Base-by-base conservation (phyloP, 805 yeast species). In the Metschnikowia gruessii region DNA sequence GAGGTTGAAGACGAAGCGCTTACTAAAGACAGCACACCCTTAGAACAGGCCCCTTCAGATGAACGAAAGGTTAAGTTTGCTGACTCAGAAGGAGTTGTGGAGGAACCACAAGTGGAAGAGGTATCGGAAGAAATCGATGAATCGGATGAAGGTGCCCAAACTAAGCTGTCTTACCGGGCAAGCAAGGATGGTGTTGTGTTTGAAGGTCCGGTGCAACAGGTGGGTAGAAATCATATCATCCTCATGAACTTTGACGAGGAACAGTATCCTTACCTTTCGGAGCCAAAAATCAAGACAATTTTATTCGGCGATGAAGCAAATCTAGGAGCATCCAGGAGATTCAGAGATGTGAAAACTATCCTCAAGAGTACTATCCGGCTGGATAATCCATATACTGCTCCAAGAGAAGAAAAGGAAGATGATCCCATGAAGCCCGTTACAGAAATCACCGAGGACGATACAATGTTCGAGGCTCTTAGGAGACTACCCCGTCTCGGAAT, bases 201-300 rank as follows among this genome's bases (percentile, higher is more conserved):
- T 55, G 83, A 82, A 61, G 95, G 95, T 0, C 95, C 95, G 1
- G 63, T 70, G 2, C 89, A 82, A 57, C 72, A 72, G 43, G 81
- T 84, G 2, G 72, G 81, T 1, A 71, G 78, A 30, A 81, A 83
- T 54, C 69, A 69, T 34, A 62, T 88, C 0, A 71, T 79, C 1
- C 67, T 86, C 37, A 72, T 81, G 49, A 77, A 77, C 31, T 79
- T 80, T 52, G 64, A 65, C 17, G 65, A 62, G 19, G 65, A 66
- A 2, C 58, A 64, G 8, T 57, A 60, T 21, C 50, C 51, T 32
- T 46, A 48, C 6, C 54, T 69, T 5, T 56, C 57, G 31, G 61
- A 59, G n/a, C 31, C 45, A 12, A 60, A 58, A 21, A 58, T 77
- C 19, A 64, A 62, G 48, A 24, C 58, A 18, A 37, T 58, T n/a